These are phyloP conservation scores for Aspergillus novoparasiticus DNA, from an alignment of 2,329 filamentous ascomycete genomes.

Conservation along the genomic window DNA sequence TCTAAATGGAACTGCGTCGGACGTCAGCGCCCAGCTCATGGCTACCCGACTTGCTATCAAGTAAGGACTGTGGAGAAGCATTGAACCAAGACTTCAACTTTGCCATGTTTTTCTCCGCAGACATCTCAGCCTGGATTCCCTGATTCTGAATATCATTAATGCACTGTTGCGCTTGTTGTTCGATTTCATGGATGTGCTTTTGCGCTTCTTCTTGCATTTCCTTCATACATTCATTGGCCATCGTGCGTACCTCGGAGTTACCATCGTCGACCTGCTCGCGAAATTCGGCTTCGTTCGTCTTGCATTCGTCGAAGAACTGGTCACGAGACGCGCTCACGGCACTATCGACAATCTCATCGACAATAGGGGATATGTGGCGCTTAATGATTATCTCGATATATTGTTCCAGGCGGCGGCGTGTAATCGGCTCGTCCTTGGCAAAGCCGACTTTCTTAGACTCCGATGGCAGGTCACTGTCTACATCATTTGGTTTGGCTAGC, in stretches of 20 bases:
- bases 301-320: slow-evolving; percentile 20
- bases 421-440: slow-evolving; percentile 13
- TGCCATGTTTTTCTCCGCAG: slow-evolving; percentile 10
- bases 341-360: slow-evolving; percentile 19
- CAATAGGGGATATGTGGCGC: slow-evolving; percentile 14
- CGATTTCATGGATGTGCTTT: slow-evolving; percentile 15
- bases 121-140: slow-evolving; percentile 15
- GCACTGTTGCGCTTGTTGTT: slow-evolving; percentile 18
- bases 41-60: slow-evolving; percentile 15
- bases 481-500: slow-evolving; percentile 16
- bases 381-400: slow-evolving; percentile 16
- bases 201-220: slow-evolving; percentile 17
- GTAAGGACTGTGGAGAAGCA: slow-evolving; percentile 15
- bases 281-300: slow-evolving; percentile 19
- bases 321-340: slow-evolving; percentile 20
- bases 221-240: slow-evolving; percentile 17
- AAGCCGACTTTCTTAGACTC: slow-evolving; percentile 11
- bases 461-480: slow-evolving; percentile 14
- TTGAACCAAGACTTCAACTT: slow-evolving; percentile 16
- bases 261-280: slow-evolving; percentile 20
- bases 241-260: slow-evolving; percentile 19
- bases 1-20: slow-evolving; percentile 22
- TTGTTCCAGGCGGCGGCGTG: slow-evolving; percentile 15
- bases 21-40: slow-evolving; percentile 13
- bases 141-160: slow-evolving; percentile 17